phyloP scores from a whole-genome alignment of 345 rosid species.

The Linum lewisii region DNA sequence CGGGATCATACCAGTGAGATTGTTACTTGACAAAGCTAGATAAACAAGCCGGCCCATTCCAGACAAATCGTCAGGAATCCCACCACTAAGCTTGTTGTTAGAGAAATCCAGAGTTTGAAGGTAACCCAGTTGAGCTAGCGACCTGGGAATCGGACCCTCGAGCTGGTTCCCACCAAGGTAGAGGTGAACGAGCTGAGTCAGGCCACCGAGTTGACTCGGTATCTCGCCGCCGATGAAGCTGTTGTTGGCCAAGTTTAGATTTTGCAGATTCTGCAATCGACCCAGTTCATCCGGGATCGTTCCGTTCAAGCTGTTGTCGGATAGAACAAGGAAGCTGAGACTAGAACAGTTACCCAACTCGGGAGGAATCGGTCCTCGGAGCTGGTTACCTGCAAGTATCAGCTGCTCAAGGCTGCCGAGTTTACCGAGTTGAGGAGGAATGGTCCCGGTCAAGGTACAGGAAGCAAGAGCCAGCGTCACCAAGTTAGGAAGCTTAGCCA shows the following conservation, averaged over 20 bases:
- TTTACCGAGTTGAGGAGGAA: constrained; percentile 65
- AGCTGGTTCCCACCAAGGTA: constrained; percentile 62
- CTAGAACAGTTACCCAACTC: constrained; percentile 72
- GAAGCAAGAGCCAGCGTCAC: constrained; percentile 64
- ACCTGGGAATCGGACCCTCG: constrained; percentile 51
- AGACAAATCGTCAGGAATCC: constrained; percentile 67
- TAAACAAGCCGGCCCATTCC: constrained; percentile 46
- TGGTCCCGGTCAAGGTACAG: constrained; percentile 54
- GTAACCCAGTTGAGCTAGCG: constrained; percentile 33
- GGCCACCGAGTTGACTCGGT: constrained; percentile 49
- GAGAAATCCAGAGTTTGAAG: constrained; percentile 71
- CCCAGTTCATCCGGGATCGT: constrained; percentile 62
- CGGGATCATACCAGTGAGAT: constrained; percentile 50
- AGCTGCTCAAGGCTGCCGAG: constrained; percentile 46
- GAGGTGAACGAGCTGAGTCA: constrained; percentile 50
- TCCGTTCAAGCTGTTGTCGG: constrained; percentile 58
- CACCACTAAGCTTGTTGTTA: constrained; percentile 52
- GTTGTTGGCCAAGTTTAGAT: constrained; percentile 62
- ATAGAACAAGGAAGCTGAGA: constrained; percentile 38
- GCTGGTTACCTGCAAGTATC: constrained; percentile 54
- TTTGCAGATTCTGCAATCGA: constrained; percentile 36
- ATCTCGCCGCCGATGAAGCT: constrained; percentile 53
- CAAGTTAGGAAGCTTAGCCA: constrained; percentile 48
- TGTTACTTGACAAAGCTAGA: constrained; percentile 54
- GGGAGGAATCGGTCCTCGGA: constrained; percentile 58